Conservation (phyloP, 768 basidiomycete genomes). For the Xerocomellus dryophilus region DNA sequence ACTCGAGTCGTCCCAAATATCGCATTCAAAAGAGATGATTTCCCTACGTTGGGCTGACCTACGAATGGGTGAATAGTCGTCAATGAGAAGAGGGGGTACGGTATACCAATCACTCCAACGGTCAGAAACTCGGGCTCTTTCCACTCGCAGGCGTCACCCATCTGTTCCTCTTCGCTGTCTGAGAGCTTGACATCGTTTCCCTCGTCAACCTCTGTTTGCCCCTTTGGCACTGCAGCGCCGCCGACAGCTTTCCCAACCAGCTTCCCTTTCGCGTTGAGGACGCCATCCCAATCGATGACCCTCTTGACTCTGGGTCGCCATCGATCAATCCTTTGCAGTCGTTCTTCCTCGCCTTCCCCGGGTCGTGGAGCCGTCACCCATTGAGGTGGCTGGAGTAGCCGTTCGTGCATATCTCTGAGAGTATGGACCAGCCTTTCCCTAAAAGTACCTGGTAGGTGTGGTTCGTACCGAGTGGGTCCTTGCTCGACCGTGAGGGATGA, state of each 20-base stretch:
- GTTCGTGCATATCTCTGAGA: constrained; percentile 61
- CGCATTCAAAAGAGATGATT: constrained; percentile 89
- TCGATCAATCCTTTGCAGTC: constrained; percentile 44
- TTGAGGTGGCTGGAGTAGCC: constrained; percentile 66
- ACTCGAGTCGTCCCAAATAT: constrained; percentile 79
- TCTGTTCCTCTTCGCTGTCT: constrained; percentile 17
- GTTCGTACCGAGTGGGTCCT: constrained; percentile 51
- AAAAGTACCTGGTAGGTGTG: constrained; percentile 66
- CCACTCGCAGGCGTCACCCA: constrained; percentile 14
- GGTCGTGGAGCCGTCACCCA: constrained; percentile 40
- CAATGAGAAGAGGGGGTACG: not conserved
- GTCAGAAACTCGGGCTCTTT: constrained; percentile 64
- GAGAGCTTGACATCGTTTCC: constrained; percentile 11
- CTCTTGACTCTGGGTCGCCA: constrained; percentile 69
- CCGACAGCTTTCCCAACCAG: constrained; percentile 46
- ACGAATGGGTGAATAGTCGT: not conserved
- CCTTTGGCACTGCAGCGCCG: constrained; percentile 38
- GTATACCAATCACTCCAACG: constrained; percentile 72
- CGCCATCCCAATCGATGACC: constrained; percentile 71
- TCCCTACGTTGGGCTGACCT: constrained; percentile 97
- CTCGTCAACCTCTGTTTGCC: constrained; percentile 20
- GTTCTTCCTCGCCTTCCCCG: constrained; percentile 41
- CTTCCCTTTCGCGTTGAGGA: constrained; percentile 44
- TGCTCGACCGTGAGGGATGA: constrained; percentile 32
- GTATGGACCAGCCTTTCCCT: constrained; percentile 62